A percentile compares a stretch with the other conserved stretches of the same genome.
These are phyloP conservation scores for Patellifolia procumbens DNA, from an alignment of 179 eudicot genomes.

Conservation along the genomic window DNA sequence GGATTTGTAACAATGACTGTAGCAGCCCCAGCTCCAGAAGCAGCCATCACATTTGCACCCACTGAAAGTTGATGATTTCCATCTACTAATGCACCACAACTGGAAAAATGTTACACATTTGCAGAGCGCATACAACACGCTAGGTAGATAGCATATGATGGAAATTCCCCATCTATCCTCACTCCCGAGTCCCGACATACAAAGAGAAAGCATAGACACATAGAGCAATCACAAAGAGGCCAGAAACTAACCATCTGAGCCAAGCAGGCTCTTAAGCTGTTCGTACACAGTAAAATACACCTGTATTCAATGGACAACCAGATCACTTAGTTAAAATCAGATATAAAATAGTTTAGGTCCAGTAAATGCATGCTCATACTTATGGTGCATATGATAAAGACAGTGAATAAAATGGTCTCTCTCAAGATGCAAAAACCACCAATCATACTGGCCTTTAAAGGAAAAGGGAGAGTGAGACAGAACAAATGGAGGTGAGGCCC, in stretches of 20 bases:
- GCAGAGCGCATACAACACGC: constrained; percentile 14
- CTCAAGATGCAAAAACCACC: background rate
- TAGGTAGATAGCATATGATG: background rate
- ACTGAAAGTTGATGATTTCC: constrained; percentile 71
- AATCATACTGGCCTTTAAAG: background rate
- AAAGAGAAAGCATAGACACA: no score
- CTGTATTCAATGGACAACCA: constrained; percentile 42
- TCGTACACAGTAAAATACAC: constrained; percentile 89
- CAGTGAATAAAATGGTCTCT: background rate
- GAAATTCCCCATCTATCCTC: background rate
- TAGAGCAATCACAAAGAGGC: background rate
- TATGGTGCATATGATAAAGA: background rate
- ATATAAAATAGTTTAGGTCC: background rate
- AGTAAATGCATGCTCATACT: background rate
- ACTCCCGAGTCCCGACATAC: background rate
- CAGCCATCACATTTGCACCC: constrained; percentile 92
- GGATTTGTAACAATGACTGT: constrained; percentile 85
- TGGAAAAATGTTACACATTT: constrained; percentile 25
- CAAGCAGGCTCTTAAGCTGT: constrained; percentile 72
- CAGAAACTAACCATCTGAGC: constrained; percentile 67
- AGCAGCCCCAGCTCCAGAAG: constrained; percentile 97
- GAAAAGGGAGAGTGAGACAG: background rate
- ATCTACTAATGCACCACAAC: constrained; percentile 46
- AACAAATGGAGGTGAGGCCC: background rate
- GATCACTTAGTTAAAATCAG: constrained; percentile 15